A percentile compares a stretch with the other conserved stretches of the same genome.
These are phyloP conservation scores for Casuarina glauca DNA, from an alignment of 306 rosid genomes.

Conservation along the genomic window DNA sequence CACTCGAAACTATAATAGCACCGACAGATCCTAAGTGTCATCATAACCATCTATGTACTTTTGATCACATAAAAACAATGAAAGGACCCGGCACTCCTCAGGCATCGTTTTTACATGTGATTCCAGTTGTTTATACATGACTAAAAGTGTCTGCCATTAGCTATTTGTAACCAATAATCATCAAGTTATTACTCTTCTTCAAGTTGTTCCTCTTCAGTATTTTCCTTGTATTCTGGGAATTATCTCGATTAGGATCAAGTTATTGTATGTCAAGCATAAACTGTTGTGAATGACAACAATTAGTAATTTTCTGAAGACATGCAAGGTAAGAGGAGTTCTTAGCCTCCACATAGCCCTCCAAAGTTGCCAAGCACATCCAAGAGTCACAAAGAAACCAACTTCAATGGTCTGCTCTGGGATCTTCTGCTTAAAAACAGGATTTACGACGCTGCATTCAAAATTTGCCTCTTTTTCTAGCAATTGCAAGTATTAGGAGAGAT, in stretches of 20 bases:
- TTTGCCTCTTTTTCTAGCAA: background rate
- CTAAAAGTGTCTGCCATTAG: background rate
- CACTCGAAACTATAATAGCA: background rate
- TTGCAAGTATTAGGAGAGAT: background rate
- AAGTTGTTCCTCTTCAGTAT: background rate
- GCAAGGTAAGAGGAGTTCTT: background rate
- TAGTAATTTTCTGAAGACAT: background rate
- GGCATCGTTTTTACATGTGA: background rate
- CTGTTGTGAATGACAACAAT: background rate
- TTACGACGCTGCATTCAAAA: background rate
- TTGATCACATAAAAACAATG: background rate
- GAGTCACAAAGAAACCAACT: background rate
- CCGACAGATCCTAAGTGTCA: background rate
- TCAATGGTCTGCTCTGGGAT: background rate
- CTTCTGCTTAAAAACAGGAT: background rate
- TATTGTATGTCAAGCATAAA: background rate
- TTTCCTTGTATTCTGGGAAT: background rate
- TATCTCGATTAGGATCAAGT: background rate
- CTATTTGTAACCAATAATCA: background rate
- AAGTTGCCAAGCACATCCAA: slow-evolving; percentile 2
- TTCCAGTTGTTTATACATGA: background rate
- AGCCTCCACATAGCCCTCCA: background rate
- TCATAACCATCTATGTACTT: background rate
- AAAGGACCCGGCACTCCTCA: background rate
- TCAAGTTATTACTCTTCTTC: background rate